phyloP scores from a whole-genome alignment of 202 grass and related monocot genomes.

The Bolboschoenoplectus hybrid region DNA sequence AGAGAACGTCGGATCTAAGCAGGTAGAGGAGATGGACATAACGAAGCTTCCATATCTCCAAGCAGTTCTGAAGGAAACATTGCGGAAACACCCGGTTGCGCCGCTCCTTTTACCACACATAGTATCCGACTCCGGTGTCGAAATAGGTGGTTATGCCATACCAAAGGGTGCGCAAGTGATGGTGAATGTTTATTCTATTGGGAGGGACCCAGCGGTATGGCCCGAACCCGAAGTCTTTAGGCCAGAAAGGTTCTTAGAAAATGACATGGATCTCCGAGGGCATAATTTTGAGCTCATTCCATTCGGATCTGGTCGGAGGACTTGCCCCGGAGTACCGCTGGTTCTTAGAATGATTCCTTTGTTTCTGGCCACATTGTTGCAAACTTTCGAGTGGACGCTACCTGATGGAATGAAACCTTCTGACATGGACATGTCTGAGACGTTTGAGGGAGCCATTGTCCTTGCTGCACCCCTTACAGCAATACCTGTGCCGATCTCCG shows the following conservation, averaged over 20 bases:
- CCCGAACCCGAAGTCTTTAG: slow-evolving; percentile 45
- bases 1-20: slow-evolving; percentile 5
- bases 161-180: slow-evolving; percentile 36
- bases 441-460: slow-evolving; percentile 27
- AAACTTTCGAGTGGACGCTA: slow-evolving; percentile 52
- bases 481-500: slow-evolving; percentile 24
- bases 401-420: slow-evolving; percentile 37
- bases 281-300: slow-evolving; percentile 47
- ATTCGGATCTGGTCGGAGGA: slow-evolving; percentile 44
- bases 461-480: slow-evolving; percentile 43
- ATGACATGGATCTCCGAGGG: slow-evolving; percentile 35
- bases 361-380: slow-evolving; percentile 51
- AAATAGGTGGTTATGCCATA: slow-evolving; percentile 46
- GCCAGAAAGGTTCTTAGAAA: slow-evolving; percentile 51
- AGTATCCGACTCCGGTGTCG: slow-evolving; percentile 44
- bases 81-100: slow-evolving; percentile 49
- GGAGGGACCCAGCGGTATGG: slow-evolving; percentile 46
- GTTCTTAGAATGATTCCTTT: slow-evolving; percentile 45
- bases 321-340: slow-evolving; percentile 46
- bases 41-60: slow-evolving; percentile 43
- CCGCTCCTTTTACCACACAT: slow-evolving; percentile 58
- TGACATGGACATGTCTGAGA: slow-evolving; percentile 46
- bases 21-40: slow-evolving; percentile 42
- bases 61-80: slow-evolving; percentile 55
- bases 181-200: slow-evolving; percentile 49